A percentile compares a stretch with the other conserved stretches of the same genome.
phyloP scores from a whole-genome alignment of 1,284 basidiomycete genomes.

The Naganishia liquefaciens region DNA sequence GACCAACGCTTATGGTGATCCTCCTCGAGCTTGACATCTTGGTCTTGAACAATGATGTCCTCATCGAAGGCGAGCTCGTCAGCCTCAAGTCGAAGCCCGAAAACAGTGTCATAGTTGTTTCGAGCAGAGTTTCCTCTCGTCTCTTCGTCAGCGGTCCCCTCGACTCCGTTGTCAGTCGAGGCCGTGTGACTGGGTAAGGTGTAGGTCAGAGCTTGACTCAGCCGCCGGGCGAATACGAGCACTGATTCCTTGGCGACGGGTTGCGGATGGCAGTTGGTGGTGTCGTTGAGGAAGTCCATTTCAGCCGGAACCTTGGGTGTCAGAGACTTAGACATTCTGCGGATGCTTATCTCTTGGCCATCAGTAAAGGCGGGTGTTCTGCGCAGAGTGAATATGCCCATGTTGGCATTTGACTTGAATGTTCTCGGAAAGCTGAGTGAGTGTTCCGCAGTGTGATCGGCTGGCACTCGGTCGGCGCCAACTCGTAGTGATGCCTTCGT shows the following conservation, averaged over 20 bases:
- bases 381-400: conserved; percentile 11
- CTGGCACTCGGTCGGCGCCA: no score
- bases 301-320: not conserved
- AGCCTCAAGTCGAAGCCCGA: conserved; percentile 14
- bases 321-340: not conserved
- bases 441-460: no score
- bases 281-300: not conserved
- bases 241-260: not conserved
- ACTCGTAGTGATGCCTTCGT: no score
- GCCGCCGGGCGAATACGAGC: not conserved
- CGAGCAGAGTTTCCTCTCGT: not conserved
- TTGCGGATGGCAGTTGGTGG: not conserved
- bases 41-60: not conserved
- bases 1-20: conserved; percentile 3
- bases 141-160: not conserved
- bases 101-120: conserved; percentile 9
- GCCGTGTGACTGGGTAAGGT: not conserved
- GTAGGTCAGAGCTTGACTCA: conserved; percentile 9
- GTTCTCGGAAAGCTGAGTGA: no score
- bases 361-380: no score
- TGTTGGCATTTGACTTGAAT: not conserved
- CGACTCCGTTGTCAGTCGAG: not conserved
- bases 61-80: conserved; percentile 19
- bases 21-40: not conserved
- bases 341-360: no score